Evolutionary conservation across 345 rosid species (phyloP).

Genomic region (Corchorus capsularis): DNA sequence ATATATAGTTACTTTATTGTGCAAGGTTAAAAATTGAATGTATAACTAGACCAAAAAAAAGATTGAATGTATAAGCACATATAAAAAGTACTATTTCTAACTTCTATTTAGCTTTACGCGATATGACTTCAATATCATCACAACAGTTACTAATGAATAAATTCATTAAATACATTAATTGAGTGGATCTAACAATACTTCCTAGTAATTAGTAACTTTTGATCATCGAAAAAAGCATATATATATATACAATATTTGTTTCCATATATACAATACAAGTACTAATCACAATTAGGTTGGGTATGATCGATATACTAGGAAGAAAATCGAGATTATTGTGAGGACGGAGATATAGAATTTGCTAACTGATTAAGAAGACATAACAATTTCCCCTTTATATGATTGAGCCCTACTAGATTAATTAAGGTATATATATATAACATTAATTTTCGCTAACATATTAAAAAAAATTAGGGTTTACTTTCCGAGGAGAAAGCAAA

Average conservation of each 20-base stretch:
- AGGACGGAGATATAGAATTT: neutral
- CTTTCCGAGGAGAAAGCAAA: constrained; percentile 23
- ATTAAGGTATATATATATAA: neutral
- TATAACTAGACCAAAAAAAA: no score
- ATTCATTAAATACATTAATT: neutral
- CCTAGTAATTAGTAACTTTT: neutral
- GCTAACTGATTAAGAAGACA: neutral
- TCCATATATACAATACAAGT: no score
- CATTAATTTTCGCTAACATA: constrained; percentile 19
- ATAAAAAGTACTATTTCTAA: no score
- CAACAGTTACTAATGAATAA: neutral
- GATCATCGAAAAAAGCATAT: neutral
- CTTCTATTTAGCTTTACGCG: no score
- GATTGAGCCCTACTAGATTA: neutral
- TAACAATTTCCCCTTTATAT: neutral
- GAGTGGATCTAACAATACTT: neutral
- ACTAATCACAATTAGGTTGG: no score
- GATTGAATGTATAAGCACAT: no score
- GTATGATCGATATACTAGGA: no score
- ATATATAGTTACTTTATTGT: no score
- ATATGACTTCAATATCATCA: neutral
- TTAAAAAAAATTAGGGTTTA: constrained; percentile 28
- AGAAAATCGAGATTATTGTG: neutral
- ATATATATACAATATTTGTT: no score
- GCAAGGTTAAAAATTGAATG: no score